A percentile compares a stretch with the other conserved stretches of the same genome.
phyloP scores from a whole-genome alignment of 2,329 filamentous ascomycete species.

The Zarea fungicola region DNA sequence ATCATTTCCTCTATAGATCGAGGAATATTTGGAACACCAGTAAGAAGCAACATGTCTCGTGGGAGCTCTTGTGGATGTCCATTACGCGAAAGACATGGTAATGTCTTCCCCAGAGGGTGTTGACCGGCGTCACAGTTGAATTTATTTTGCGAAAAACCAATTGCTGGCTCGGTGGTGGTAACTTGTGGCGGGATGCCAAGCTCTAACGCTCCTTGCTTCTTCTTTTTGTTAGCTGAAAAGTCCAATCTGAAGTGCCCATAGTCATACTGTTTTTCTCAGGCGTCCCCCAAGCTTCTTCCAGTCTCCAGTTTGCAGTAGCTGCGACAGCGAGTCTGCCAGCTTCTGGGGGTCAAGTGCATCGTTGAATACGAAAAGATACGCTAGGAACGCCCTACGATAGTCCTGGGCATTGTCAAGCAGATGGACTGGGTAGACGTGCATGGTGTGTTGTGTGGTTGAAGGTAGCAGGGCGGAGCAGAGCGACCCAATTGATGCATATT shows the following conservation, averaged over 20 bases:
- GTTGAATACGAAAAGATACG: neutral
- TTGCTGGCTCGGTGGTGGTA: slow-evolving; percentile 29
- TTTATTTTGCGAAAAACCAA: slow-evolving; percentile 35
- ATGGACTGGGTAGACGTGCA: neutral
- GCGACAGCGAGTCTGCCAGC: slow-evolving; percentile 28
- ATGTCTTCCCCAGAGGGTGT: slow-evolving; percentile 33
- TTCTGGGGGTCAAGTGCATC: slow-evolving; percentile 33
- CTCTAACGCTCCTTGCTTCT: slow-evolving; percentile 24
- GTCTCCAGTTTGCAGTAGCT: slow-evolving; percentile 32
- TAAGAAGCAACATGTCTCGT: slow-evolving; percentile 17
- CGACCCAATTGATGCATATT: too few species aligned
- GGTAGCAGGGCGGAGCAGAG: too few species aligned
- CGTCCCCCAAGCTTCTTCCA: slow-evolving; percentile 41
- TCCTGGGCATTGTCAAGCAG: neutral
- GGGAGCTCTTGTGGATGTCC: slow-evolving; percentile 15
- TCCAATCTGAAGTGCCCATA: neutral
- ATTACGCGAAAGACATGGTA: slow-evolving; percentile 27
- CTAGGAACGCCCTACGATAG: neutral
- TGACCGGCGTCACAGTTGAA: slow-evolving; percentile 33
- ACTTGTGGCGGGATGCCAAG: slow-evolving; percentile 28
- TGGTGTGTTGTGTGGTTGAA: neutral
- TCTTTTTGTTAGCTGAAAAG: neutral
- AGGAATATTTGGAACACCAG: neutral
- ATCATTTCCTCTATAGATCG: neutral
- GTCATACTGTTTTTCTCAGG: slow-evolving; percentile 32